Percentiles rank a stretch among this genome's conserved stretches.
Evolutionary conservation across 2,329 filamentous ascomycete species (phyloP).

Genomic region (Trichoderma sp.): DNA sequence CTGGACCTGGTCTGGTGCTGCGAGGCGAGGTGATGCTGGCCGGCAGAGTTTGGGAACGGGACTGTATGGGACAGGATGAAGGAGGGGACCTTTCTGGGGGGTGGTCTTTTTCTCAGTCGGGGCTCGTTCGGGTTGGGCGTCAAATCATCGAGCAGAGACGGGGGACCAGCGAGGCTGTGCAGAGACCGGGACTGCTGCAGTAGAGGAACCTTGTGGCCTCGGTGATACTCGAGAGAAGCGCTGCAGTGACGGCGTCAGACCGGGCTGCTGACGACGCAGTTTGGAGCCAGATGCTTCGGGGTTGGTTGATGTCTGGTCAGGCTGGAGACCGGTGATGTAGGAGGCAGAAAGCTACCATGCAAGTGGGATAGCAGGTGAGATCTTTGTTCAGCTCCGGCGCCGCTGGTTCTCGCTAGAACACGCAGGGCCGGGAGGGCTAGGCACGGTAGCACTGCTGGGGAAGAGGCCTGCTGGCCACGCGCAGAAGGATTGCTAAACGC

Average conservation of each 20-base stretch:
- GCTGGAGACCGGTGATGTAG: slow-evolving; percentile 22
- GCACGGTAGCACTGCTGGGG: background rate
- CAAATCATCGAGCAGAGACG: slow-evolving; percentile 28
- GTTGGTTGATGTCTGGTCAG: slow-evolving; percentile 6
- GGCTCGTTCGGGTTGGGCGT: slow-evolving; percentile 28
- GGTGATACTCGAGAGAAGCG: slow-evolving; percentile 10
- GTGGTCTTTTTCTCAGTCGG: slow-evolving; percentile 28
- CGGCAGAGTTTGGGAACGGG: slow-evolving; percentile 22
- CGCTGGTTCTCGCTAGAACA: slow-evolving; percentile 1
- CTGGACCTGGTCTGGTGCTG: slow-evolving; percentile 25
- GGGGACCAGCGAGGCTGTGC: slow-evolving; percentile 30
- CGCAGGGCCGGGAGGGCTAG: background rate
- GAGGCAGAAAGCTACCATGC: slow-evolving; percentile 25
- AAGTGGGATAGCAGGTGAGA: slow-evolving; percentile 17
- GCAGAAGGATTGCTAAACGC: background rate
- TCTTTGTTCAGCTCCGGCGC: slow-evolving; percentile 14
- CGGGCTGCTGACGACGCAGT: slow-evolving; percentile 26
- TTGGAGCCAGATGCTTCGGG: slow-evolving; percentile 13
- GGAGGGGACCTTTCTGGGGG: slow-evolving; percentile 13
- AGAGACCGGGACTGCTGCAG: slow-evolving; percentile 21
- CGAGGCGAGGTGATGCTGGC: slow-evolving; percentile 16
- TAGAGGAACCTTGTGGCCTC: slow-evolving; percentile 27
- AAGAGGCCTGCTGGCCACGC: background rate
- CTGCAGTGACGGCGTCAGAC: slow-evolving; percentile 23
- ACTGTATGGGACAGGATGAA: slow-evolving; percentile 8